A percentile compares a stretch with the other conserved stretches of the same genome.
Conservation (phyloP, 1,139 yeast genomes). For the Debaryomyces singareniensis region DNA sequence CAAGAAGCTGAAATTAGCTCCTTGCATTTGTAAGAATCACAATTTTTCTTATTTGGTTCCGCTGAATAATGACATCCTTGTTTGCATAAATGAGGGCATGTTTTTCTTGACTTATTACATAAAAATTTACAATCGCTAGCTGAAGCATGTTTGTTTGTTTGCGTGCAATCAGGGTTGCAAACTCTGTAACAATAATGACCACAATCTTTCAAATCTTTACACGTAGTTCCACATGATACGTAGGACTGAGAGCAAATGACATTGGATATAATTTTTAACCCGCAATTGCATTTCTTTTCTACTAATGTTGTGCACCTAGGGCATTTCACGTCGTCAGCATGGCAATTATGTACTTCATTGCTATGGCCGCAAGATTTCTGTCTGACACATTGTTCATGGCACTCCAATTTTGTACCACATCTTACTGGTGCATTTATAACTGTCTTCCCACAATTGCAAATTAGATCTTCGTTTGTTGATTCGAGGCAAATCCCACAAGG, state of each 20-base stretch:
- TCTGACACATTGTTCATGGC: slow-evolving; percentile 64
- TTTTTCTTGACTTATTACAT: slow-evolving; percentile 45
- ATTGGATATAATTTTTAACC: slow-evolving; percentile 50
- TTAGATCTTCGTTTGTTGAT: slow-evolving; percentile 72
- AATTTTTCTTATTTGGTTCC: slow-evolving; percentile 24
- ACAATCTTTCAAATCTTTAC: slow-evolving; percentile 51
- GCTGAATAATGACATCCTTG: slow-evolving; percentile 59
- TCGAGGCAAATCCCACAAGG: slow-evolving; percentile 82
- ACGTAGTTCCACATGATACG: slow-evolving; percentile 68
- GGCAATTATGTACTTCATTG: slow-evolving; percentile 71
- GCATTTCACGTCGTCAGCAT: slow-evolving; percentile 54
- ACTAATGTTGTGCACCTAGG: slow-evolving; percentile 75
- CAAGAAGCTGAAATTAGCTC: slow-evolving; percentile 49
- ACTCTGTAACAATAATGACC: slow-evolving; percentile 69
- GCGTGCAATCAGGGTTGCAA: slow-evolving; percentile 42
- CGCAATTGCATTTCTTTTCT: slow-evolving; percentile 66
- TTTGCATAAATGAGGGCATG: slow-evolving; percentile 63
- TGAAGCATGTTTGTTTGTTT: slow-evolving; percentile 23
- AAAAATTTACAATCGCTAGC: slow-evolving; percentile 43
- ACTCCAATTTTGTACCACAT: slow-evolving; percentile 74
- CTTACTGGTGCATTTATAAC: slow-evolving; percentile 79
- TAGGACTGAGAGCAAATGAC: slow-evolving; percentile 64
- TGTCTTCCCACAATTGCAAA: slow-evolving; percentile 83
- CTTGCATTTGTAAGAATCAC: slow-evolving; percentile 39
- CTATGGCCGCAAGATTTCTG: slow-evolving; percentile 68